A percentile compares a stretch with the other conserved stretches of the same genome.
These are phyloP conservation scores for Fusarium illudens DNA, from an alignment of 2,329 filamentous ascomycete genomes.

Conservation along the genomic window DNA sequence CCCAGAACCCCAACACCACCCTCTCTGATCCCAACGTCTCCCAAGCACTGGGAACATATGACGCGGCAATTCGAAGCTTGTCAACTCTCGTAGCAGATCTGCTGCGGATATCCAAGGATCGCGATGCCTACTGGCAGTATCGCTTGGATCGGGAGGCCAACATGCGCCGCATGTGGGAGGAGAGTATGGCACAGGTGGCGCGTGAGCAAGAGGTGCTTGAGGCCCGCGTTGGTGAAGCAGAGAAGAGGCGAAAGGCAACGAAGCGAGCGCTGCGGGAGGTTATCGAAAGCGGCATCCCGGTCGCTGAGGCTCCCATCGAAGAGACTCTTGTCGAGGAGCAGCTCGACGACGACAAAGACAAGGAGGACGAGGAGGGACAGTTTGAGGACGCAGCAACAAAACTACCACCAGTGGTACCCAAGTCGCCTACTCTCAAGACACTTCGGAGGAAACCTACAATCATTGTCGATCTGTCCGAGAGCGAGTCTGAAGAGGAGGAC, in stretches of 20 bases:
- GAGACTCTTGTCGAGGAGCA: constrained; percentile 46
- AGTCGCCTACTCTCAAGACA: constrained; percentile 41
- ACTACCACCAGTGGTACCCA: constrained; percentile 11
- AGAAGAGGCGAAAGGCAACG: constrained; percentile 87
- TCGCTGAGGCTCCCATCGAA: constrained; percentile 42
- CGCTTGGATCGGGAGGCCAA: constrained; percentile 90
- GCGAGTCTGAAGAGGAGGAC: constrained; percentile 82
- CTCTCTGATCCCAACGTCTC: constrained; percentile 80
- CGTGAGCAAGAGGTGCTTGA: constrained; percentile 93
- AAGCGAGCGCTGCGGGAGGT: constrained; percentile 90
- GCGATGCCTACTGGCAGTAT: constrained; percentile 97
- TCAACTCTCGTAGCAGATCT: constrained; percentile 86
- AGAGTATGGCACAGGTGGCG: constrained; percentile 98
- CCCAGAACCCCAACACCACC: constrained; percentile 72
- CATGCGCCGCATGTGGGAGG: constrained; percentile 96
- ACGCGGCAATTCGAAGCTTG: constrained; percentile 87
- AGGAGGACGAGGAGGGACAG: constrained; percentile 31
- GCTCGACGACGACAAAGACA: constrained; percentile 37
- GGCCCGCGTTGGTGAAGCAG: constrained; percentile 85
- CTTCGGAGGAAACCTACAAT: constrained; percentile 69
- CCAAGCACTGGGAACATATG: constrained; percentile 85
- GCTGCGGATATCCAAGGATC: constrained; percentile 89
- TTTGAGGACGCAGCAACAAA: constrained; percentile 36
- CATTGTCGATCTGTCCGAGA: constrained; percentile 79
- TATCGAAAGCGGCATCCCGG: constrained; percentile 64